Evolutionary conservation across 768 basidiomycete species (phyloP).

Genomic region (Russula brevipes): DNA sequence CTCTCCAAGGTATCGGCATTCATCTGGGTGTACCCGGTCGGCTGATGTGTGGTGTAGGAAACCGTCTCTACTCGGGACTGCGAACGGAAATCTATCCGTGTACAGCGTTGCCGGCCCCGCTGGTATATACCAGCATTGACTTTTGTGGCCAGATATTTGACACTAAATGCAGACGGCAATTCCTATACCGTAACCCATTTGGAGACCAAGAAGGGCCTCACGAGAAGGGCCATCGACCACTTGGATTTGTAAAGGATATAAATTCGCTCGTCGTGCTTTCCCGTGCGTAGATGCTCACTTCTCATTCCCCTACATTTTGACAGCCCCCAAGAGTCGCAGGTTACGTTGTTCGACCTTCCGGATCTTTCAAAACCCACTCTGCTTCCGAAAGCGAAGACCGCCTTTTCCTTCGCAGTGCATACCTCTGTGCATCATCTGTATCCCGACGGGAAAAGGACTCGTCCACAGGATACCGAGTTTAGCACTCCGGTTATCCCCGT

Average conservation of each 20-base stretch:
- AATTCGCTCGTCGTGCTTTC: conserved; percentile 81
- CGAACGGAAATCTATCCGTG: conserved; percentile 49
- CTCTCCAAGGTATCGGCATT: conserved; percentile 15
- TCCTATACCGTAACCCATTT: conserved; percentile 40
- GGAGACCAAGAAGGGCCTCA: conserved; percentile 62
- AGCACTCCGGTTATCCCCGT: conserved; percentile 40
- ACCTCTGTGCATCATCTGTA: conserved; percentile 49
- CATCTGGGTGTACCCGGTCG: neutral
- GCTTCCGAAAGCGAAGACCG: conserved; percentile 71
- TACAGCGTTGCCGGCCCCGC: conserved; percentile 42
- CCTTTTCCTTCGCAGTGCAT: conserved; percentile 76
- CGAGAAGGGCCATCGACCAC: conserved; percentile 77
- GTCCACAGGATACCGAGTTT: conserved; percentile 23
- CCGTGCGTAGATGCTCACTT: conserved; percentile 44
- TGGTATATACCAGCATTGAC: conserved; percentile 32
- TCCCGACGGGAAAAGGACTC: conserved; percentile 27
- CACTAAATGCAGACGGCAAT: conserved; percentile 29
- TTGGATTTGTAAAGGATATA: conserved; percentile 81
- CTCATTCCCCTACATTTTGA: conserved; percentile 1
- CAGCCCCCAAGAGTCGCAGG: conserved; percentile 51
- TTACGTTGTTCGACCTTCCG: conserved; percentile 74
- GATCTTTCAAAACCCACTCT: conserved; percentile 63
- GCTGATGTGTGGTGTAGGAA: conserved; percentile 33
- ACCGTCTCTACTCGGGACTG: conserved; percentile 61
- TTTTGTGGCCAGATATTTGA: neutral